Base-by-base conservation (phyloP, 2,329 filamentous ascomycete species). In the Sporothrix mexicana region DNA sequence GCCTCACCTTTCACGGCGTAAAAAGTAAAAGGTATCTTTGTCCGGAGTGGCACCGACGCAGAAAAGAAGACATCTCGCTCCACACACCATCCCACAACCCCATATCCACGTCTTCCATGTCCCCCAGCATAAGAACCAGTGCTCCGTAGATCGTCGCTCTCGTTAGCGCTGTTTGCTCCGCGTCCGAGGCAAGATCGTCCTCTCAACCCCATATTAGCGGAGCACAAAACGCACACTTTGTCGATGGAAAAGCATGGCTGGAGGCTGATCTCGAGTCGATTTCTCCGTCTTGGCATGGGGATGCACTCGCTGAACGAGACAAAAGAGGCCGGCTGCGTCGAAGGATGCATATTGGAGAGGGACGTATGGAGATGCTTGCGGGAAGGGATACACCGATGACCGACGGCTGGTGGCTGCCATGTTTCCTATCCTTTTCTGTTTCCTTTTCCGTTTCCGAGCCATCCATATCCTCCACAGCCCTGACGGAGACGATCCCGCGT, bases 221-320 rank as follows among this genome's bases (percentile, higher is more conserved):
- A 36, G 43, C 3, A 7, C 41, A 23, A 20, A 3, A 36, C 5
- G 30, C 7, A 36, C 30, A 7, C 30, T 36, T 36, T 36, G 7
- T 36, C 30, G 30, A 12, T 30, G 7, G 23, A 43, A 49, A 67
- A 49, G 36, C 36, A 30, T 49, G 45, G 4, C 43, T 12, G 62
- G 43, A 67, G 17, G 17, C 8, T 12, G 30, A 17, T n/a, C 3
- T 23, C n/a, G 12, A 43, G 30, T 45, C 13, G 12, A 30, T 67
- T 49, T 67, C 62, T 67, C 62, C 62, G 62, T 67, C 62, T 67
- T 49, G 62, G 62, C 62, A 67, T 13, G 57, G 15, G 6, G 12
- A 55, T 59, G 13, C 2, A 2, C 13, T 61, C 15, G 30, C 41
- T 15, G n/a, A 55, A 23, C 51, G 30, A 36, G 30, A 23, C 51